These are phyloP conservation scores for Raffaelea ambrosiae DNA, from an alignment of 2,329 filamentous ascomycete genomes.

Conservation along the genomic window DNA sequence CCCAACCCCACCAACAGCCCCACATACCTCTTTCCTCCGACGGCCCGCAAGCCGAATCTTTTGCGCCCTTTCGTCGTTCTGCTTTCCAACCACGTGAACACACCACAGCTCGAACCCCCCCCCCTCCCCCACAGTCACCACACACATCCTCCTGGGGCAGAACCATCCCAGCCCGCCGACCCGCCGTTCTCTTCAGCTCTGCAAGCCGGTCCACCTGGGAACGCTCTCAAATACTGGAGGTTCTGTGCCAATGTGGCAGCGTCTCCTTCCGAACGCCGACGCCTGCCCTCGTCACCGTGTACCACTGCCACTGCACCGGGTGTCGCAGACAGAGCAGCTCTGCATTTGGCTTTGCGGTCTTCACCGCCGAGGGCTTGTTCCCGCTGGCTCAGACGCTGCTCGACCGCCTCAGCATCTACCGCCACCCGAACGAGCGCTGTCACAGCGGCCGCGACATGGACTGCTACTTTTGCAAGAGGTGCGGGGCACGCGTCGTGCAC, in stretches of 20 bases:
- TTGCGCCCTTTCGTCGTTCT: background rate
- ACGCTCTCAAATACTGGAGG: slow-evolving; percentile 42
- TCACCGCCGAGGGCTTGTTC: slow-evolving; percentile 6
- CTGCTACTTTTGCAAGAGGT: slow-evolving; percentile 21
- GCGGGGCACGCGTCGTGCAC: slow-evolving; percentile 39
- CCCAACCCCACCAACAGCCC: no score
- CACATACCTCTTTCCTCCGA: no score
- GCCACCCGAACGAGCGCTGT: slow-evolving; percentile 4
- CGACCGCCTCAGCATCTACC: slow-evolving; percentile 4
- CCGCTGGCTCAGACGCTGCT: slow-evolving; percentile 5
- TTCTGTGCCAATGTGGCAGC: slow-evolving; percentile 55
- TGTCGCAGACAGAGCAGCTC: slow-evolving; percentile 58
- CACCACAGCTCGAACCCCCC: no score
- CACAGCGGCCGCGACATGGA: slow-evolving; percentile 9
- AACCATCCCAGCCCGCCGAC: no score
- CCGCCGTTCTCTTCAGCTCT: no score
- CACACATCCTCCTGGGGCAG: no score
- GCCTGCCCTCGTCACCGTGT: slow-evolving; percentile 52
- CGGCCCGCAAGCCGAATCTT: slow-evolving; percentile 28
- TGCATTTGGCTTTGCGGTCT: slow-evolving; percentile 13
- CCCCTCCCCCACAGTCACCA: no score
- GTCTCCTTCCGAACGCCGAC: slow-evolving; percentile 55
- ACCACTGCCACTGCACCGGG: slow-evolving; percentile 62
- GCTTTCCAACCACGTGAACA: no score
- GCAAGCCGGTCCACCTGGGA: no score